These are phyloP conservation scores for Coniella lustricola DNA, from an alignment of 2,329 filamentous ascomycete species.

Conservation along the genomic window DNA sequence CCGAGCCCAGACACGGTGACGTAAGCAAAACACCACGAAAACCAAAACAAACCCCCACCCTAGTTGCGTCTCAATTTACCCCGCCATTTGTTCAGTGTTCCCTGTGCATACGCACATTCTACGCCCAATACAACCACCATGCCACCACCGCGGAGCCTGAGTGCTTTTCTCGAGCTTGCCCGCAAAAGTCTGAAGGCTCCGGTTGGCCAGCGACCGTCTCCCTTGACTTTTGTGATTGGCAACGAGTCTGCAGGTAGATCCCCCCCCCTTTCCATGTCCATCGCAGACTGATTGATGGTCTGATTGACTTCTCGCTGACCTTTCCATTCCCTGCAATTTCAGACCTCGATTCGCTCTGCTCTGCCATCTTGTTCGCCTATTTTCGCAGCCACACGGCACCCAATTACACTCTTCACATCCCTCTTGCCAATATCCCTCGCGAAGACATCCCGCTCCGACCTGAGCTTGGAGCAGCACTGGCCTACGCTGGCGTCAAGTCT, in stretches of 20 bases:
- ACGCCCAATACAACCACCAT: constrained; percentile 1
- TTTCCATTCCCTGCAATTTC: no score
- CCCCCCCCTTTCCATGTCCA: neutral
- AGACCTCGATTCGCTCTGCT: constrained; percentile 79
- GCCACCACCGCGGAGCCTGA: constrained; percentile 27
- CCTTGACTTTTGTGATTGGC: constrained; percentile 56
- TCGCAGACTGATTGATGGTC: neutral
- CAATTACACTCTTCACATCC: constrained; percentile 55
- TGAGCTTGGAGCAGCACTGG: constrained; percentile 62
- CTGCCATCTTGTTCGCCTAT: constrained; percentile 67
- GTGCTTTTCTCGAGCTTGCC: constrained; percentile 45
- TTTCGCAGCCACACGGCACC: constrained; percentile 52
- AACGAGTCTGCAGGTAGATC: constrained; percentile 58
- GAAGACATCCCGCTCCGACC: constrained; percentile 64
- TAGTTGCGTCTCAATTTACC: neutral
- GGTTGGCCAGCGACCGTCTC: constrained; percentile 35
- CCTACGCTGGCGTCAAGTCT: constrained; percentile 48
- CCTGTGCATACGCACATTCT: neutral
- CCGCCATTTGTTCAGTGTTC: neutral
- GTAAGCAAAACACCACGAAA: neutral
- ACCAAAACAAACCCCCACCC: neutral
- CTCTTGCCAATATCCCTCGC: constrained; percentile 63
- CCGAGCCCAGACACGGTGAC: neutral
- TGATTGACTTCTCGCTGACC: neutral
- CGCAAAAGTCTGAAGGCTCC: constrained; percentile 39